A percentile compares a stretch with the other conserved stretches of the same genome.
phyloP scores from a whole-genome alignment of 371 early-diverging fungal species.

The Syncephalastrum sp. region DNA sequence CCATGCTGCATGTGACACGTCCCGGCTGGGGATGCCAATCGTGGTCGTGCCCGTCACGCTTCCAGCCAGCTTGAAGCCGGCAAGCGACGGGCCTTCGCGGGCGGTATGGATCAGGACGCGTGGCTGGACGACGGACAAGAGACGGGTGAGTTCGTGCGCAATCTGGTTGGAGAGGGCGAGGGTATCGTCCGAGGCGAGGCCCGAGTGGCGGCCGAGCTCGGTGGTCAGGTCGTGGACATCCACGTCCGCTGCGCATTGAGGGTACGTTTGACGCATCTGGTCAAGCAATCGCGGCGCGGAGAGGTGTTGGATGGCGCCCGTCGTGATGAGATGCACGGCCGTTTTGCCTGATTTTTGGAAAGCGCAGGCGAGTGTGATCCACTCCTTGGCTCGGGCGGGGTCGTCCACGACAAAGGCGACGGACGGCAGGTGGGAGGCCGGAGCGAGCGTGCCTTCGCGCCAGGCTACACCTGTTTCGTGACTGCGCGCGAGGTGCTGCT shows the following conservation, averaged over 20 bases:
- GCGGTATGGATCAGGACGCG: constrained; percentile 25
- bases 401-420: constrained; percentile 26
- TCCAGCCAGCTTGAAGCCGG: constrained; percentile 13
- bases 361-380: constrained; percentile 25
- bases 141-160: constrained; percentile 14
- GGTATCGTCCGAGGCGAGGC: constrained; percentile 6
- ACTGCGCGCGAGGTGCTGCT: not conserved
- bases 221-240: constrained; percentile 23
- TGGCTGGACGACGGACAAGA: constrained; percentile 21
- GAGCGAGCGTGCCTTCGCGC: constrained; percentile 6
- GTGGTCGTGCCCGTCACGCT: constrained; percentile 24
- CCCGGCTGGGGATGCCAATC: constrained; percentile 47
- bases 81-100: constrained; percentile 3
- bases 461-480: constrained; percentile 4
- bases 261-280: constrained; percentile 2
- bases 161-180: constrained; percentile 9
- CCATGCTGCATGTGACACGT: constrained; percentile 50
- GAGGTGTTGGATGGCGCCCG: constrained; percentile 11
- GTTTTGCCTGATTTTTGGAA: constrained; percentile 15
- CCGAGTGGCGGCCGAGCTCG: not conserved
- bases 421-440: not conserved
- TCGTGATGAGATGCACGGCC: constrained; percentile 25
- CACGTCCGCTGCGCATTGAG: constrained; percentile 7
- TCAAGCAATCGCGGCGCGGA: constrained; percentile 7
- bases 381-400: constrained; percentile 9